Evolutionary conservation across 768 basidiomycete genomes (phyloP).

Genomic region (Tephrocybe sp.): DNA sequence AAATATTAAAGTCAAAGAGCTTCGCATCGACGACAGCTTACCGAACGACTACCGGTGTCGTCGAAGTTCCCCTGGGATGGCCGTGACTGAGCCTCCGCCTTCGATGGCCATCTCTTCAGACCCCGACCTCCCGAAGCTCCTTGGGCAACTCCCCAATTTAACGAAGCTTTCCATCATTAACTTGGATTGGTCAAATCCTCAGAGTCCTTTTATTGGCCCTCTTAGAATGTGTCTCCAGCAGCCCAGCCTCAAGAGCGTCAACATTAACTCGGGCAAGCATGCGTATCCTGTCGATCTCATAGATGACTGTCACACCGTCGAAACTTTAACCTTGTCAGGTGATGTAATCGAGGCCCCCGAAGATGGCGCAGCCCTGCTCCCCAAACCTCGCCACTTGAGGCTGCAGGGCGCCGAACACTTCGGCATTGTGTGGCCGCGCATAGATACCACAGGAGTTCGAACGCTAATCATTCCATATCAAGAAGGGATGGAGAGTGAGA

Average conservation of each 20-base stretch:
- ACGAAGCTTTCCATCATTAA: neutral
- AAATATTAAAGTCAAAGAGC: no score
- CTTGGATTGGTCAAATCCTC: neutral
- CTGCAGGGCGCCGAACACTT: neutral
- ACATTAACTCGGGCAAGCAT: neutral
- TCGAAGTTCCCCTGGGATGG: no score
- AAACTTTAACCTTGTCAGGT: constrained; percentile 2
- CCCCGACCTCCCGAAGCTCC: neutral
- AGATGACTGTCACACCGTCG: constrained; percentile 1
- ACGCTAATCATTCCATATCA: no score
- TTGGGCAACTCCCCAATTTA: neutral
- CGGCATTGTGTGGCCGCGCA: no score
- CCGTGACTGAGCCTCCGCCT: no score
- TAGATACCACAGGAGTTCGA: no score
- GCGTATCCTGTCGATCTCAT: neutral
- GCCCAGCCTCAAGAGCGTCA: neutral
- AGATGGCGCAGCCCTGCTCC: neutral
- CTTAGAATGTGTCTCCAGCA: neutral
- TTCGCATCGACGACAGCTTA: no score
- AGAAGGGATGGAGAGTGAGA: no score
- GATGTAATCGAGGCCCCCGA: neutral
- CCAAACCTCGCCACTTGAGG: neutral
- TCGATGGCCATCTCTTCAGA: no score
- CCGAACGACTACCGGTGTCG: no score
- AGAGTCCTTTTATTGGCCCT: neutral